These are phyloP conservation scores for Coffea eugenioides DNA, from an alignment of 257 asterid genomes.

Conservation along the genomic window DNA sequence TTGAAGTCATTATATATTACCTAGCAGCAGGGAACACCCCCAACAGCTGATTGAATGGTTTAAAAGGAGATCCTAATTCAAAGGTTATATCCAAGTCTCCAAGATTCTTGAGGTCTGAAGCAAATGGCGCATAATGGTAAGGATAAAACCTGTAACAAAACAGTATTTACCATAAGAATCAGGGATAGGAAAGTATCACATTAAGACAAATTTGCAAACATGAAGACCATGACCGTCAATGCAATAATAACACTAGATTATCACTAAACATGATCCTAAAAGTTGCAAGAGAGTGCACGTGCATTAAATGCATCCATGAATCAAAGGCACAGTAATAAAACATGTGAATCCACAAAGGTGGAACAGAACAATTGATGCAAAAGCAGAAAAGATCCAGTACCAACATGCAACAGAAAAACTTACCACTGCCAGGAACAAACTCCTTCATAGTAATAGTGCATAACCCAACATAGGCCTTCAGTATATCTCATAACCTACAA, in stretches of 20 bases:
- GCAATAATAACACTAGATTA: neutral
- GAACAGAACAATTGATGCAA: neutral
- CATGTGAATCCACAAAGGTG: neutral
- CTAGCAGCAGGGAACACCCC: conserved; percentile 99
- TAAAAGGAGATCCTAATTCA: conserved; percentile 88
- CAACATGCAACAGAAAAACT: conserved; percentile 16
- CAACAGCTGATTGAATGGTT: conserved; percentile 89
- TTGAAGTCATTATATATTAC: conserved; percentile 34
- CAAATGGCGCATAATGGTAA: conserved; percentile 97
- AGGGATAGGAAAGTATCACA: conserved; percentile 9
- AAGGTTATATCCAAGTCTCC: conserved; percentile 62
- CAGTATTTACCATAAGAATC: conserved; percentile 21
- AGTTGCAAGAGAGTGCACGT: neutral
- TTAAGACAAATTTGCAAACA: neutral
- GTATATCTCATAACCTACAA: conserved; percentile 77
- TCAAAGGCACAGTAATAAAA: neutral
- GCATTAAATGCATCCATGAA: neutral
- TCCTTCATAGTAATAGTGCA: conserved; percentile 97
- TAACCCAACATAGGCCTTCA: conserved; percentile 98
- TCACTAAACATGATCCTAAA: neutral
- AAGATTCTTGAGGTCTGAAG: conserved; percentile 90
- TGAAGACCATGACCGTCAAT: neutral
- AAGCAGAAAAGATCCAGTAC: conserved; percentile 6
- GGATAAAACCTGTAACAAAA: conserved; percentile 83
- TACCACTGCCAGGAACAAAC: conserved; percentile 98